Evolutionary conservation across 176 grass and related monocot species (phyloP).

Genomic region (Oryza rufipogon): DNA sequence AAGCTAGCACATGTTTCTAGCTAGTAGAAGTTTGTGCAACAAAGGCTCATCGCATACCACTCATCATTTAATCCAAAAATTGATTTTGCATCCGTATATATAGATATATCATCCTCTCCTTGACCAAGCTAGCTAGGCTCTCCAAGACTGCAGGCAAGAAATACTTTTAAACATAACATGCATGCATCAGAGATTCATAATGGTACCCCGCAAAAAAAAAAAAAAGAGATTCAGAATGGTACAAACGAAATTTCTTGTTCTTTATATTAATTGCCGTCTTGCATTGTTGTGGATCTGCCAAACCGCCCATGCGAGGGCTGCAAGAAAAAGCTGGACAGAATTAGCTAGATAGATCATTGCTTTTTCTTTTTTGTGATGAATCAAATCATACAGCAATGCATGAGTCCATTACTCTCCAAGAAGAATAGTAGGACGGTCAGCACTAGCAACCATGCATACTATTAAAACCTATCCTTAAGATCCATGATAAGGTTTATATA

Average conservation of each 20-base stretch:
- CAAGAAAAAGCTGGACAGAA: neutral
- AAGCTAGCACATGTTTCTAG: neutral
- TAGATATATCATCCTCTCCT: neutral
- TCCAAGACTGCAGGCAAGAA: neutral
- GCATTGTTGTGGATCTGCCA: neutral
- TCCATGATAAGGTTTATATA: constrained; percentile 33
- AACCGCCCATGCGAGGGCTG: neutral
- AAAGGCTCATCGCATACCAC: neutral
- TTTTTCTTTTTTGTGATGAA: neutral
- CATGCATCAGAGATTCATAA: neutral
- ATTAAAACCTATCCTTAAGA: constrained; percentile 16
- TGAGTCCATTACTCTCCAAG: neutral
- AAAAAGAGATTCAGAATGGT: neutral
- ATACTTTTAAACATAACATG: neutral
- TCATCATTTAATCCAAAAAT: neutral
- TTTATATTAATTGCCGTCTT: neutral
- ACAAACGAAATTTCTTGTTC: neutral
- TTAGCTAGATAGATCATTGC: neutral
- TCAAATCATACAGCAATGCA: neutral
- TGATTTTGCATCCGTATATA: no score
- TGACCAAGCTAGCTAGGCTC: no score
- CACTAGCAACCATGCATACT: neutral
- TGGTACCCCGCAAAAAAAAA: no score
- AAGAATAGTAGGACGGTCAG: neutral
- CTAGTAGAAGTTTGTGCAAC: neutral